phyloP scores from a whole-genome alignment of 73 alveolate species.

The Symbiodinium pilosum region DNA sequence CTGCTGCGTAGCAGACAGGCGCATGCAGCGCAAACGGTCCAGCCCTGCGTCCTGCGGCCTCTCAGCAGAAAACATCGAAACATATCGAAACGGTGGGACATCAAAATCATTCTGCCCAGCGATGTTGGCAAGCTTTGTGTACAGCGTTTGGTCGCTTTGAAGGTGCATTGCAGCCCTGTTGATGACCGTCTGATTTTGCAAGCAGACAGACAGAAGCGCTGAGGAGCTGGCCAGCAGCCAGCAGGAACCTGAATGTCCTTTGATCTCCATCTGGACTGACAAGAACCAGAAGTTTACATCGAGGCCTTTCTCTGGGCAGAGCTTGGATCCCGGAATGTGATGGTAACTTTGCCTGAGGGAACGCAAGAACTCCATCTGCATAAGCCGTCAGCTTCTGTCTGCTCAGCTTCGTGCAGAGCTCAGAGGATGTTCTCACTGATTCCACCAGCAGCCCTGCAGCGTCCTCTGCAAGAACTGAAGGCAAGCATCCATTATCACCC shows the following conservation, averaged over 20 bases:
- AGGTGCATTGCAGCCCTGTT: neutral
- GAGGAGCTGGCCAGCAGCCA: neutral
- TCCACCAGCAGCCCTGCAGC: neutral
- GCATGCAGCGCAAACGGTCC: neutral
- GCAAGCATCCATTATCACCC: too few species aligned
- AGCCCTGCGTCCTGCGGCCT: neutral
- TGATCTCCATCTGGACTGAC: neutral
- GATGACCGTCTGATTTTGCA: neutral
- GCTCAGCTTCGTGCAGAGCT: neutral
- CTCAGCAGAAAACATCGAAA: too few species aligned
- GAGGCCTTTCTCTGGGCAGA: neutral
- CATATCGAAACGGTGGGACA: too few species aligned
- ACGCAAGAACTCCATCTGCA: neutral
- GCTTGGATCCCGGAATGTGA: neutral
- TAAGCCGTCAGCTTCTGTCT: neutral
- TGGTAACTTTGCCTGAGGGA: neutral
- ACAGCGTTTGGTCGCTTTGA: too few species aligned
- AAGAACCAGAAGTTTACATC: neutral
- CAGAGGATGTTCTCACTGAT: neutral
- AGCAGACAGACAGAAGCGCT: neutral
- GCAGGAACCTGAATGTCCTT: neutral
- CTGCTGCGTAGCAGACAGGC: constrained; percentile 15
- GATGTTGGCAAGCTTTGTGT: too few species aligned
- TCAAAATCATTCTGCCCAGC: too few species aligned
- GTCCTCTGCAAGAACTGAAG: too few species aligned